Conservation (phyloP, 2,329 filamentous ascomycete genomes). For the Neopestalotiopsis rosae region DNA sequence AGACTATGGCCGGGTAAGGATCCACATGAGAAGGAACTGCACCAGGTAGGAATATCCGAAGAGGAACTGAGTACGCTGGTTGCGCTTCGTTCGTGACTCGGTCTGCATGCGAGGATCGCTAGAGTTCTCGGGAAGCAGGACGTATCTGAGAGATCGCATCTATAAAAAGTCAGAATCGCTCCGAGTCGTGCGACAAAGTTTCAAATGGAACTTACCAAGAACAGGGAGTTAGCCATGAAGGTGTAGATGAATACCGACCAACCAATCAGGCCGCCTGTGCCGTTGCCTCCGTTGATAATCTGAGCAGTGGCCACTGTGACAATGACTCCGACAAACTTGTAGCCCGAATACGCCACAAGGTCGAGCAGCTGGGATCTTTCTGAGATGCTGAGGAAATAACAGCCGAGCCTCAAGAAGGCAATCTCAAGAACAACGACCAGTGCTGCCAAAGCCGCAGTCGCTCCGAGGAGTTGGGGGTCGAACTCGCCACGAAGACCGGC, state of each 20-base stretch:
- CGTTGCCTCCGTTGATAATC: slow-evolving; percentile 76
- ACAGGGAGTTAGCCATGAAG: slow-evolving; percentile 92
- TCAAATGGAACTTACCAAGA: slow-evolving; percentile 68
- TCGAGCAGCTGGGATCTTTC: slow-evolving; percentile 94
- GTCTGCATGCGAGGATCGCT: slow-evolving; percentile 68
- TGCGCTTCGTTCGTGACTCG: slow-evolving; percentile 84
- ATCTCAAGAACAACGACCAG: slow-evolving; percentile 88
- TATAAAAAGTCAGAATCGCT: slow-evolving; percentile 40
- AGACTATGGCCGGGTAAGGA: slow-evolving; percentile 49
- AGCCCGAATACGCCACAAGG: slow-evolving; percentile 93
- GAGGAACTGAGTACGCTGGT: slow-evolving; percentile 87
- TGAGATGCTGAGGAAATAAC: slow-evolving; percentile 91
- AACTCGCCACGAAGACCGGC: slow-evolving; percentile 91
- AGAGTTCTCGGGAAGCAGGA: slow-evolving; percentile 84
- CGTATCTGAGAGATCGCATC: slow-evolving; percentile 95
- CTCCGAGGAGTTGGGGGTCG: slow-evolving; percentile 89
- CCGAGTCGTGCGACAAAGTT: not conserved
- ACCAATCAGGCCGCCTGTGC: slow-evolving; percentile 86
- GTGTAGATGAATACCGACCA: slow-evolving; percentile 92
- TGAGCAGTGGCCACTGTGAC: slow-evolving; percentile 82
- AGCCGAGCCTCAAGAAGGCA: slow-evolving; percentile 86
- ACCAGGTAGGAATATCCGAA: slow-evolving; percentile 95
- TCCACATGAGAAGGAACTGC: slow-evolving; percentile 95
- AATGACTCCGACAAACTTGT: slow-evolving; percentile 98
- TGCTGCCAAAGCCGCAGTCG: slow-evolving; percentile 84